These are phyloP conservation scores for Biscogniauxia sp. DNA, from an alignment of 2,329 filamentous ascomycete species.

Conservation along the genomic window DNA sequence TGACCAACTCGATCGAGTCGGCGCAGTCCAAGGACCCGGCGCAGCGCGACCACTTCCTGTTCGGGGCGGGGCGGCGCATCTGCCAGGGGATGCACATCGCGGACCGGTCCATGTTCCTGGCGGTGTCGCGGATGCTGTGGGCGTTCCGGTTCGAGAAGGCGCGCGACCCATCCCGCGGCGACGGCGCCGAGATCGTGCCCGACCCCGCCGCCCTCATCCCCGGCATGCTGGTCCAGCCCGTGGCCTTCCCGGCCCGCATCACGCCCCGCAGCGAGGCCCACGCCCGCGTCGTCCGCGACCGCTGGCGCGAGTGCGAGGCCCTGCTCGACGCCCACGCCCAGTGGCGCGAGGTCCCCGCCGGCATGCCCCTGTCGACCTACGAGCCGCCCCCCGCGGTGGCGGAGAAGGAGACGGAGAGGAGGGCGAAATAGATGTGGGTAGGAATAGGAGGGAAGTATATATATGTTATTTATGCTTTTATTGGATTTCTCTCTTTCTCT, in stretches of 20 bases:
- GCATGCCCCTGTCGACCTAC: constrained; percentile 21
- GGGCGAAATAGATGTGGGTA: too few species aligned
- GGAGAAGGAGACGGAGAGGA: not conserved
- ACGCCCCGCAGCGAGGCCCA: constrained; percentile 13
- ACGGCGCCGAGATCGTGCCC: constrained; percentile 8
- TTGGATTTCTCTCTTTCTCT: too few species aligned
- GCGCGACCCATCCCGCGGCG: constrained; percentile 1
- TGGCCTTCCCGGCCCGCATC: constrained; percentile 18
- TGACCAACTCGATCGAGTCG: constrained; percentile 30
- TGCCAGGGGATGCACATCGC: constrained; percentile 46
- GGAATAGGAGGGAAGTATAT: too few species aligned
- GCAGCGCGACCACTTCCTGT: constrained; percentile 32
- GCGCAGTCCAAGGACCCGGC: constrained; percentile 31
- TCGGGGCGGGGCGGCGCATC: constrained; percentile 37
- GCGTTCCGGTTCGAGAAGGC: constrained; percentile 7
- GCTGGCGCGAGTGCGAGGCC: constrained; percentile 13
- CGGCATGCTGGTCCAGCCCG: constrained; percentile 22
- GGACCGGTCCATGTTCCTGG: constrained; percentile 34
- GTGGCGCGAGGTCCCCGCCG: constrained; percentile 20
- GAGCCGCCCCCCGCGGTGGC: constrained; percentile 5
- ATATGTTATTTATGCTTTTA: too few species aligned
- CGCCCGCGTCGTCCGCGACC: constrained; percentile 15
- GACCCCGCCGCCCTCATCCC: constrained; percentile 15
- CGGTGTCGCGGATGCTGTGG: constrained; percentile 44
- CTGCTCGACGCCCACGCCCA: constrained; percentile 18